Evolutionary conservation across 257 asterid genomes (phyloP), one percentile per base, ranked within the genome.

Genomic region (Verbena officinalis): DNA sequence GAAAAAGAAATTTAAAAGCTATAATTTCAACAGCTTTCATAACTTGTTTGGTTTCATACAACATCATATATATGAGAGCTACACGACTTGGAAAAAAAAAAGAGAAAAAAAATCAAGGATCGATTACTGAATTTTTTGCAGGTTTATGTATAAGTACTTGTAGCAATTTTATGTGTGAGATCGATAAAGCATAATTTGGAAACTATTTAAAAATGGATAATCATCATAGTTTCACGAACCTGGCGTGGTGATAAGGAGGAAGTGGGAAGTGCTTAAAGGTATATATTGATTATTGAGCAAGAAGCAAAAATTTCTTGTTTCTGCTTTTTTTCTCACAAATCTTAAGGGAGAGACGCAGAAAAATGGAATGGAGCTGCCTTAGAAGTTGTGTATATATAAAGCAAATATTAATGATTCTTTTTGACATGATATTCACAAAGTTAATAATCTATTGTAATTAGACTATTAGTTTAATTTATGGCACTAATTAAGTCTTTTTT

Each of bases 371-470:
- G 64, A 76, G 73, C 36, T 71, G 77, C 58, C 74, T 20, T 62
- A 55, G 69, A 76, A 77, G 77, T 15, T 62, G 46, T 75, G 73
- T 71, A 79, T 72, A 81, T 81, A 86, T 82, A 71, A 69, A 74
- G 80, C 55, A 53, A 68, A 58, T 33, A 72, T 46, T 53, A 55
- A 39, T 68, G 40, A 51, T 45, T 59, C 45, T 9, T 43, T 5
- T 48, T 36, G n/a, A 22, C 22, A 59, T 68, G 50, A 73, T 59
- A 57, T 42, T 66, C 52, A 38, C 17, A 36, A 56, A 50, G 56
- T 62, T 59, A 48, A 69, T 59, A 9, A 36, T 70, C 17, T 61
- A 33, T 39, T 55, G 39, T 45, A 22, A 58, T 68, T n/a, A 31
- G 64, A 9, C 8, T 36, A 9, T 36, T 4, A 36, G 40, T 36